Conservation (phyloP, 2,329 filamentous ascomycete genomes). For the Claviceps cyperi region DNA sequence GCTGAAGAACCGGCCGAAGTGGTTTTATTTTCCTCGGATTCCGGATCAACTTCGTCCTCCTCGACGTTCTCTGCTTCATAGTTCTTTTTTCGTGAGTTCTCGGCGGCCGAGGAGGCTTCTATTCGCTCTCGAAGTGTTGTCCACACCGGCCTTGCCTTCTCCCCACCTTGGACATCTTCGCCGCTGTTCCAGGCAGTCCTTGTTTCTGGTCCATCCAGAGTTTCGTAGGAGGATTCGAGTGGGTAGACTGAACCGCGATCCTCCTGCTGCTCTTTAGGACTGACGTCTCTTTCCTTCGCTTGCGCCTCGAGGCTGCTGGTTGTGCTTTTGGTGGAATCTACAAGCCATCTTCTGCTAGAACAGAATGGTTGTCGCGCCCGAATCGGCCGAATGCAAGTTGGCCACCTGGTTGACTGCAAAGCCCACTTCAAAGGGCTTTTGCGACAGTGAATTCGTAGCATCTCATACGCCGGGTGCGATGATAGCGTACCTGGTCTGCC, state of each 20-base stretch:
- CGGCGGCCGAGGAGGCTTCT: conserved; percentile 4
- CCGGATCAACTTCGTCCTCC: background rate
- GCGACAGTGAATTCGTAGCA: conserved; percentile 16
- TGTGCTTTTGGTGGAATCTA: background rate
- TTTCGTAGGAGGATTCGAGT: background rate
- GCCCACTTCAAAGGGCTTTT: conserved; percentile 8
- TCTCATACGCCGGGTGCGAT: conserved; percentile 8
- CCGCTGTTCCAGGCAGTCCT: background rate
- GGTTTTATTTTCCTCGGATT: background rate
- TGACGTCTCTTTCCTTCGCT: background rate
- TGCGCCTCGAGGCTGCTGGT: background rate
- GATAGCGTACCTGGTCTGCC: background rate
- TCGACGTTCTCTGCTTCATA: background rate
- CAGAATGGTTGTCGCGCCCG: background rate
- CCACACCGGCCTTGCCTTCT: conserved; percentile 12
- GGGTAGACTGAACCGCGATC: background rate
- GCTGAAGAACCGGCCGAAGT: background rate
- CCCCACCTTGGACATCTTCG: background rate
- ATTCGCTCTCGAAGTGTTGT: conserved; percentile 16
- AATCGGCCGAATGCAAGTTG: background rate
- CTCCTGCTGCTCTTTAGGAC: background rate
- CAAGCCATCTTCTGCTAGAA: background rate
- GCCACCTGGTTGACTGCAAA: background rate
- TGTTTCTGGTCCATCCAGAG: background rate
- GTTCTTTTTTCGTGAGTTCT: background rate